A percentile compares a stretch with the other conserved stretches of the same genome.
These are phyloP conservation scores for Alternaria novae-zelandiae DNA, from an alignment of 2,329 filamentous ascomycete species.

Conservation along the genomic window DNA sequence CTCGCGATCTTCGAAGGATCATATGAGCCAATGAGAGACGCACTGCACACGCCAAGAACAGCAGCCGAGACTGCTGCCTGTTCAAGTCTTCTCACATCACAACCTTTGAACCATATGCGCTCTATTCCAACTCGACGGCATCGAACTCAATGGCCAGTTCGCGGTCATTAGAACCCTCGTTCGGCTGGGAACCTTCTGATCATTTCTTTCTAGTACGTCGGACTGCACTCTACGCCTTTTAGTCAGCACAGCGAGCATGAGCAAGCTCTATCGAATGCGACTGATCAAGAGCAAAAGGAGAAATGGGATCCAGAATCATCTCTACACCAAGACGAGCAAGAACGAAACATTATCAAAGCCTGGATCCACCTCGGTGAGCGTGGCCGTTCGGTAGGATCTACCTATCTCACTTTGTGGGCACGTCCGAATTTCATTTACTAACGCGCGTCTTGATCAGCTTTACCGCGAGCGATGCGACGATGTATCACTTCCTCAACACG, in stretches of 20 bases:
- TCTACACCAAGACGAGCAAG: constrained; percentile 1
- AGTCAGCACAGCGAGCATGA: background rate
- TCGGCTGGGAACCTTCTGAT: constrained; percentile 1
- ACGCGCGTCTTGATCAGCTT: background rate
- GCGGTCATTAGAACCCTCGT: background rate
- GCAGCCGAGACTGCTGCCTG: background rate
- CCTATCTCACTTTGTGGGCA: background rate
- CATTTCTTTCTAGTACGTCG: background rate
- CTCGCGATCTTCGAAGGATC: background rate
- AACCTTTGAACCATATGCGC: background rate
- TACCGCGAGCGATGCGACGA: background rate
- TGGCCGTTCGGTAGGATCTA: background rate
- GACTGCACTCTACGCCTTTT: background rate
- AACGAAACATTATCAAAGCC: background rate
- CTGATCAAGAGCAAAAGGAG: background rate
- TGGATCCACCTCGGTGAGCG: background rate
- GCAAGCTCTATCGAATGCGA: background rate
- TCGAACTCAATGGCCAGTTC: background rate
- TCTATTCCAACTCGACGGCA: background rate
- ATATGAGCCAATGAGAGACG: background rate
- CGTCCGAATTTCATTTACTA: background rate
- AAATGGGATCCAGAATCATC: constrained; percentile 2
- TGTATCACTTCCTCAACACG: background rate
- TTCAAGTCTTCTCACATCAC: background rate
- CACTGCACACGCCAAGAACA: background rate